Evolutionary conservation across 495 filamentous ascomycete genomes (phyloP).

Genomic region (Hypoxylon rickii): DNA sequence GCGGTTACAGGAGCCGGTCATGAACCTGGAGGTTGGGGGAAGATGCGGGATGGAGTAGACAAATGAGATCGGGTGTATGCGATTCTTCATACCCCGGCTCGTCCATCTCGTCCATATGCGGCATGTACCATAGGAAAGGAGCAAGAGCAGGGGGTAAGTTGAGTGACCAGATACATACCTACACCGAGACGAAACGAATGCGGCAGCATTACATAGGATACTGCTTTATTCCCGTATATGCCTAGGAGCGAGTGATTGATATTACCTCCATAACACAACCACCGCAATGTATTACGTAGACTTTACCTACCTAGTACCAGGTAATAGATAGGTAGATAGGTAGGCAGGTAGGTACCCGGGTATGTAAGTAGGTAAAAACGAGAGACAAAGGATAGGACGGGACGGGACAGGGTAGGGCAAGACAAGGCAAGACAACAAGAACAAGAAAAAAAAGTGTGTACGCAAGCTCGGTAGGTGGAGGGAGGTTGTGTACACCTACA

Average conservation of each 20-base stretch:
- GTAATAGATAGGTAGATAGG: too few relatives aligned
- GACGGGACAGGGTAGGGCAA: too few relatives aligned
- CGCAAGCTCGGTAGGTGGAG: conserved; percentile 4
- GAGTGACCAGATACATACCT: conserved; percentile 10
- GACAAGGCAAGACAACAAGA: not conserved
- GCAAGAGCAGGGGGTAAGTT: conserved; percentile 4
- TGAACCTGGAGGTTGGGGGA: conserved; percentile 25
- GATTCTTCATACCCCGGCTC: conserved; percentile 2
- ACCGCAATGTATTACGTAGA: too few relatives aligned
- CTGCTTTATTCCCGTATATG: conserved; percentile 27
- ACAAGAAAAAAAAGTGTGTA: conserved; percentile 11
- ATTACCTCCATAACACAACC: too few relatives aligned
- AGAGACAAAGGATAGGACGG: conserved; percentile 16
- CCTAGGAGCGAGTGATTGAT: not conserved
- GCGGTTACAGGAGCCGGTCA: conserved; percentile 5
- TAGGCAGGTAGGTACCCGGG: too few relatives aligned
- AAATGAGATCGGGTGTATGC: conserved; percentile 12
- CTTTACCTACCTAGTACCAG: too few relatives aligned
- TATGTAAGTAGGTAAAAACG: conserved; percentile 14
- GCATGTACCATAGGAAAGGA: conserved; percentile 8
- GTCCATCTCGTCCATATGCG: conserved; percentile 20
- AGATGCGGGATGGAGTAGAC: conserved; percentile 19
- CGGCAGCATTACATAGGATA: conserved; percentile 16
- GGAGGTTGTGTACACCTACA: conserved; percentile 12
- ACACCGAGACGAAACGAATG: conserved; percentile 20